phyloP scores from a whole-genome alignment of 2,329 filamentous ascomycete species.

The Chrysoporthe puriensis region DNA sequence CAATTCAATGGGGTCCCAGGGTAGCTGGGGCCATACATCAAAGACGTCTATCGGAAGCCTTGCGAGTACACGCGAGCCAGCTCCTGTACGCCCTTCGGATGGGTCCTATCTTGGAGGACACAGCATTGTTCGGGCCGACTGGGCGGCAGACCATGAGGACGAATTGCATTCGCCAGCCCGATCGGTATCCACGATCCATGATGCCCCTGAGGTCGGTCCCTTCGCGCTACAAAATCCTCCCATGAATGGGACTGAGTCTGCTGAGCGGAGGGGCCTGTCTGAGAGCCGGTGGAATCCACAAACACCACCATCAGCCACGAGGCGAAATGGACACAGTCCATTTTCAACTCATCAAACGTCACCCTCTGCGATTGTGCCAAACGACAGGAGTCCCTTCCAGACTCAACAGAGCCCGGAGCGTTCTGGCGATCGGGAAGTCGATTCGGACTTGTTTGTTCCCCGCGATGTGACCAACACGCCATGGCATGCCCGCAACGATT shows the following conservation, averaged over 20 bases:
- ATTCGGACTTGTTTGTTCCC: constrained; percentile 32
- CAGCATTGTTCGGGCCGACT: constrained; percentile 24
- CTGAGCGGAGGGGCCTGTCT: constrained; percentile 33
- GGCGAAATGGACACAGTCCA: constrained; percentile 12
- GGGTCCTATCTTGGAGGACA: constrained; percentile 23
- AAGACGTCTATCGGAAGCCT: constrained; percentile 17
- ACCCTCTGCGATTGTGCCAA: background rate
- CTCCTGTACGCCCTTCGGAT: constrained; percentile 19
- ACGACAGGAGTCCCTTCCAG: constrained; percentile 8
- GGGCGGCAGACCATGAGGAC: constrained; percentile 25
- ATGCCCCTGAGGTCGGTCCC: constrained; percentile 30
- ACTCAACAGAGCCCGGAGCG: constrained; percentile 31
- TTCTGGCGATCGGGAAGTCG: constrained; percentile 27
- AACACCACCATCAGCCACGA: constrained; percentile 28
- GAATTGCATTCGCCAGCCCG: constrained; percentile 19
- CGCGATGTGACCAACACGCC: constrained; percentile 40
- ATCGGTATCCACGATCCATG: constrained; percentile 28
- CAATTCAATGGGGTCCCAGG: constrained; percentile 12
- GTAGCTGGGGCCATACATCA: constrained; percentile 15
- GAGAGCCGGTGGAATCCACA: constrained; percentile 36
- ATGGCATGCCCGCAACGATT: constrained; percentile 39
- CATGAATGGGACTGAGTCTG: background rate
- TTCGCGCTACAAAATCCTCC: constrained; percentile 27
- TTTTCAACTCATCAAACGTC: background rate
- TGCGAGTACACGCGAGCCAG: constrained; percentile 20